Conservation (phyloP, 768 basidiomycete species). For the Termitomyces sp. region DNA sequence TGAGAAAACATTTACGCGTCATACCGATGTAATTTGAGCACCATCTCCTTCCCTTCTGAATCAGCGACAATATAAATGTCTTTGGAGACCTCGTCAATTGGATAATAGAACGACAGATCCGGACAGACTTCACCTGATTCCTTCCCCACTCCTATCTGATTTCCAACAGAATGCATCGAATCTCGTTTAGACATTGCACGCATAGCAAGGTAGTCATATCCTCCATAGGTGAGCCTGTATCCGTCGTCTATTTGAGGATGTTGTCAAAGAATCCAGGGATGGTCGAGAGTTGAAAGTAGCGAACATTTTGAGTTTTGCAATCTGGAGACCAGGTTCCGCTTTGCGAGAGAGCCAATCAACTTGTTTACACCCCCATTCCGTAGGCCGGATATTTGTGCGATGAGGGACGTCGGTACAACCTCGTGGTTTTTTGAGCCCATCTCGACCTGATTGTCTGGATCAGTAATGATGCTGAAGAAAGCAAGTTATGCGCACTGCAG, state of each 20-base stretch:
- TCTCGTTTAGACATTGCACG: conserved; percentile 88
- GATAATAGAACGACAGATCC: not conserved
- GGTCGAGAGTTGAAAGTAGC: conserved; percentile 4
- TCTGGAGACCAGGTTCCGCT: conserved; percentile 83
- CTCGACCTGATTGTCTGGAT: conserved; percentile 61
- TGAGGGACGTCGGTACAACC: conserved; percentile 83
- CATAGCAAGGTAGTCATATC: conserved; percentile 96
- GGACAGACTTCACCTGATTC: conserved; percentile 67
- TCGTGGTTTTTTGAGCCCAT: conserved; percentile 99
- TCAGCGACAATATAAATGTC: conserved; percentile 92
- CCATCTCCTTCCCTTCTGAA: conserved; percentile 77
- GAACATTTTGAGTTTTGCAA: conserved; percentile 92
- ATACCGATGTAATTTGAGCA: conserved; percentile 91
- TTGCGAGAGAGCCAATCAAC: conserved; percentile 82
- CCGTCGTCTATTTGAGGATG: conserved; percentile 76
- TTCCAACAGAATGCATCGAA: conserved; percentile 86
- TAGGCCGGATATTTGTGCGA: conserved; percentile 90
- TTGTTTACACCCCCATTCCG: conserved; percentile 94
- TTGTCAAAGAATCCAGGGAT: not conserved
- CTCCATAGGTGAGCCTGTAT: conserved; percentile 94
- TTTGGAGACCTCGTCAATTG: conserved; percentile 18
- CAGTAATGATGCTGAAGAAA: not conserved
- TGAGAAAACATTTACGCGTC: conserved; percentile 8
- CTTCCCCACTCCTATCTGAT: conserved; percentile 98
- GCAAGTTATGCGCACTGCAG: conserved; percentile 54